Conservation (phyloP, 192 early-diverging fungal genomes). For the Linnemannia schmuckeri region DNA sequence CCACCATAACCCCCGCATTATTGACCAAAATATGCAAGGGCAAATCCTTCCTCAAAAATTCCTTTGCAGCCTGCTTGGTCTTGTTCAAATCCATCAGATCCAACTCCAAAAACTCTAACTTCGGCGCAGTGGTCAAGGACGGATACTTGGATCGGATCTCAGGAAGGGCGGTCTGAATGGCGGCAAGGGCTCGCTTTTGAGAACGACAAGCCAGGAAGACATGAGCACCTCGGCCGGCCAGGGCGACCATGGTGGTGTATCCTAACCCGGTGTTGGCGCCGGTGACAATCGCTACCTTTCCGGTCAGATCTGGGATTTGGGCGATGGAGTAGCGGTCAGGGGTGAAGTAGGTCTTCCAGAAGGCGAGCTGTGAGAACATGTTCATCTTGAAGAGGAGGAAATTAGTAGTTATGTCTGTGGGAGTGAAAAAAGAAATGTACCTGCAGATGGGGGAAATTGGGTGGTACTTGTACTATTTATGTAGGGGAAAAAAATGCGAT, state of each 20-base stretch:
- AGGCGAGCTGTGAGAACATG: background rate
- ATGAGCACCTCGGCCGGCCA: conserved; percentile 32
- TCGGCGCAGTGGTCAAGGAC: background rate
- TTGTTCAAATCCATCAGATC: conserved; percentile 24
- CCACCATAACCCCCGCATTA: conserved; percentile 5
- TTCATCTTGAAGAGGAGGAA: background rate
- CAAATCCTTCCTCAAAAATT: conserved; percentile 38
- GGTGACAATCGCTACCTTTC: conserved; percentile 62
- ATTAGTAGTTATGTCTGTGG: background rate
- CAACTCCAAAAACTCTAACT: conserved; percentile 40
- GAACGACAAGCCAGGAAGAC: conserved; percentile 41
- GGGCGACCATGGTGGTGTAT: conserved; percentile 31
- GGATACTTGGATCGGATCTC: conserved; percentile 25
- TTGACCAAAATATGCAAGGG: conserved; percentile 62
- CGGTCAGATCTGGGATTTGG: conserved; percentile 44
- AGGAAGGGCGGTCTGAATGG: conserved; percentile 9
- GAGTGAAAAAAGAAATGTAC: background rate
- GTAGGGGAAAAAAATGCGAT: too few species aligned
- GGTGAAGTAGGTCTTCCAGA: conserved; percentile 27
- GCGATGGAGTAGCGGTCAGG: conserved; percentile 30
- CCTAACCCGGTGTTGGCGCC: conserved; percentile 62
- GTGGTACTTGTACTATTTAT: too few species aligned
- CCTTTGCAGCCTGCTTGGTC: conserved; percentile 32
- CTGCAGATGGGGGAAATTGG: too few species aligned
- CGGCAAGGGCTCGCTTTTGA: background rate